A percentile compares a stretch with the other conserved stretches of the same genome.
Evolutionary conservation across 129 eudicot genomes (phyloP).

Genomic region (Arctium lappa): DNA sequence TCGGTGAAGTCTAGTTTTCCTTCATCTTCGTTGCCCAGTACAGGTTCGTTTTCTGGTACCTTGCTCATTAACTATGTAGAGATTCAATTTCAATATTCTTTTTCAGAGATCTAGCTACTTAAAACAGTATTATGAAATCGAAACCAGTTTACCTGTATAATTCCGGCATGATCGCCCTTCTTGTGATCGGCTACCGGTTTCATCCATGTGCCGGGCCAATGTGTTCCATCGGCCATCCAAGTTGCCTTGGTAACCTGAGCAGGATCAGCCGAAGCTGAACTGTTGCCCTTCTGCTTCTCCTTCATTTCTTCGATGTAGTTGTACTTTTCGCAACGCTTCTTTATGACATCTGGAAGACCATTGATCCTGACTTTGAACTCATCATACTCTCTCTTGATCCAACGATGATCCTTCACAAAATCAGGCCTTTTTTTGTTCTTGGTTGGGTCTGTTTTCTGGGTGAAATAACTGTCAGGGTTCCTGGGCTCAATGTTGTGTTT

Average conservation of each 20-base stretch:
- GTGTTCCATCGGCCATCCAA: slow-evolving; percentile 99
- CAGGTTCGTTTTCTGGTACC: slow-evolving; percentile 73
- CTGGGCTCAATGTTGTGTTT: slow-evolving; percentile 92
- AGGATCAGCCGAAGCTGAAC: slow-evolving; percentile 30
- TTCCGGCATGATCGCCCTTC: slow-evolving; percentile 89
- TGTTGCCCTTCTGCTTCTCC: slow-evolving; percentile 51
- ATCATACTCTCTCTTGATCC: slow-evolving; percentile 96
- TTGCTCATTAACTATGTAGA: slow-evolving; percentile 73
- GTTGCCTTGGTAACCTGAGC: slow-evolving; percentile 49
- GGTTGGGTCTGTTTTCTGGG: slow-evolving; percentile 69
- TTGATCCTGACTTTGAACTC: slow-evolving; percentile 94
- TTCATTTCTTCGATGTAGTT: slow-evolving; percentile 50
- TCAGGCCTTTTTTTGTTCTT: slow-evolving; percentile 74
- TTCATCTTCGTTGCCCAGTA: slow-evolving; percentile 65
- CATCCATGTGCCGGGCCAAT: slow-evolving; percentile 97
- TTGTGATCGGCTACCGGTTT: slow-evolving; percentile 54
- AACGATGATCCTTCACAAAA: slow-evolving; percentile 86
- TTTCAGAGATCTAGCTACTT: not conserved
- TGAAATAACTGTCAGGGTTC: slow-evolving; percentile 89
- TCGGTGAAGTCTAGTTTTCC: slow-evolving; percentile 64
- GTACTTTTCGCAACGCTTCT: slow-evolving; percentile 69
- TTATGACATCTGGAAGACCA: slow-evolving; percentile 81
- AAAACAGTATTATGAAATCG: not conserved
- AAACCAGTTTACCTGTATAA: slow-evolving; percentile 51
- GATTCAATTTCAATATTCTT: slow-evolving; percentile 7